Base-by-base conservation (phyloP, 352 stramenopile species). In the Pythium inflatum region DNA sequence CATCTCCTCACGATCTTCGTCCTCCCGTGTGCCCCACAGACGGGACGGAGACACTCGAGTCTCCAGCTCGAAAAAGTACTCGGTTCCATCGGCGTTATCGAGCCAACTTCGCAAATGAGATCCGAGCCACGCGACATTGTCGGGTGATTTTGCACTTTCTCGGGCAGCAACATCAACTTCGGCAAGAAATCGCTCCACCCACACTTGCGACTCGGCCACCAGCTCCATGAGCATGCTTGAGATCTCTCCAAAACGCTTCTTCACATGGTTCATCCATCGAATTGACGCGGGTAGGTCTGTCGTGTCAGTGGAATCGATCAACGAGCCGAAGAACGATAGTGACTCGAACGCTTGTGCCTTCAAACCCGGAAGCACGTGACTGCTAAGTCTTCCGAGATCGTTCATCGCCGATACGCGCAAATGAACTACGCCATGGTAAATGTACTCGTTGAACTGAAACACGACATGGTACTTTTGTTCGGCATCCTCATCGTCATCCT, bases 11-110 rank as follows among this genome's bases (percentile, higher is more conserved):
- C 46, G 62, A 16, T 73, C 51, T 59, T 73, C 63, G 11, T 68
- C 34, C 33, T 56, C 36, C 24, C 48, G 53, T 36, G 31, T 51
- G 63, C 36, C 70, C 46, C 11, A 77, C 58, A 66, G 62, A 30
- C 43, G 40, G 31, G 34, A 25, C 8, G 51, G 51, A 3, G 53
- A 20, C 49, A 76, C 59, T 6, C 33, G 40, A 0, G 89, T 66
- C 41, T 88, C 83, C 5, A 91, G 69, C 69, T 91, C 83, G 27
- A 87, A 91, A 51, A 91, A 90, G 1, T 73, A 79, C 41, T 91
- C 83, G 1, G 63, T 71, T 0, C 81, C 76, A 31, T 87, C 78
- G 12, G 80, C 66, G 8, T 72, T 68, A 36, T 87, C 78, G 18
- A 91, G 57, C 83, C 83, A 91, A n/a, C 68, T 74, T 25, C 75